Percentiles rank a stretch among this genome's conserved stretches.
Evolutionary conservation across 2,329 filamentous ascomycete species (phyloP).

Genomic region (Emmonsiellopsis sp.): DNA sequence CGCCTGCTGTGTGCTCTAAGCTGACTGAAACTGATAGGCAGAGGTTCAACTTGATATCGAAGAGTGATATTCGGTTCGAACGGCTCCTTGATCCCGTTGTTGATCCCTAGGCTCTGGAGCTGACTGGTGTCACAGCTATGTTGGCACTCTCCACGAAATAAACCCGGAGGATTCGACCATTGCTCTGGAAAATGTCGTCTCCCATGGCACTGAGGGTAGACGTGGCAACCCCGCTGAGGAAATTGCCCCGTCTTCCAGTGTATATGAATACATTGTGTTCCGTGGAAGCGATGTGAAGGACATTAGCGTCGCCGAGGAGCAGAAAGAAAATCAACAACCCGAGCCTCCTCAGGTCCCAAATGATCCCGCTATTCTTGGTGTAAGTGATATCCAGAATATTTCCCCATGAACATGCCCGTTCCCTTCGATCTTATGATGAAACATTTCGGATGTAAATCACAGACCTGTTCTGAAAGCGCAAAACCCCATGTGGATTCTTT

Average conservation of each 20-base stretch:
- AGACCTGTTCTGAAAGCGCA: conserved; percentile 83
- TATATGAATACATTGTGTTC: conserved; percentile 99
- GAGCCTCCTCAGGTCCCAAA: conserved; percentile 73
- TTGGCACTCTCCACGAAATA: conserved; percentile 93
- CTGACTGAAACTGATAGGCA: conserved; percentile 50
- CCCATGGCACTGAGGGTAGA: conserved; percentile 88
- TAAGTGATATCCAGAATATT: conserved; percentile 51
- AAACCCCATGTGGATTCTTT: conserved; percentile 85
- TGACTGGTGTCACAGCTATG: conserved; percentile 58
- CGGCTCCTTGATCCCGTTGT: conserved; percentile 3
- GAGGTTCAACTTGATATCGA: conserved; percentile 92
- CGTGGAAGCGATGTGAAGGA: conserved; percentile 98
- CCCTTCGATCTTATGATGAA: conserved; percentile 65
- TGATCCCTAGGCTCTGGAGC: conserved; percentile 16
- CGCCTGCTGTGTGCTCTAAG: conserved; percentile 17
- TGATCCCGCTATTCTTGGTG: conserved; percentile 92
- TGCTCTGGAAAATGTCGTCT: conserved; percentile 90
- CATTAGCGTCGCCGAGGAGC: conserved; percentile 79
- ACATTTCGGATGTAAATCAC: conserved; percentile 91
- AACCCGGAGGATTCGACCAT: conserved; percentile 96
- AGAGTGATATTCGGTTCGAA: conserved; percentile 83
- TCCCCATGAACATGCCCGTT: conserved; percentile 5
- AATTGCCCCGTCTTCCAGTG: conserved; percentile 70
- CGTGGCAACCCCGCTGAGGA: conserved; percentile 70
- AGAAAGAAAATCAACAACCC: conserved; percentile 62